Conservation (phyloP, 2,329 filamentous ascomycete genomes). For the Pseudogymnoascus sp. region DNA sequence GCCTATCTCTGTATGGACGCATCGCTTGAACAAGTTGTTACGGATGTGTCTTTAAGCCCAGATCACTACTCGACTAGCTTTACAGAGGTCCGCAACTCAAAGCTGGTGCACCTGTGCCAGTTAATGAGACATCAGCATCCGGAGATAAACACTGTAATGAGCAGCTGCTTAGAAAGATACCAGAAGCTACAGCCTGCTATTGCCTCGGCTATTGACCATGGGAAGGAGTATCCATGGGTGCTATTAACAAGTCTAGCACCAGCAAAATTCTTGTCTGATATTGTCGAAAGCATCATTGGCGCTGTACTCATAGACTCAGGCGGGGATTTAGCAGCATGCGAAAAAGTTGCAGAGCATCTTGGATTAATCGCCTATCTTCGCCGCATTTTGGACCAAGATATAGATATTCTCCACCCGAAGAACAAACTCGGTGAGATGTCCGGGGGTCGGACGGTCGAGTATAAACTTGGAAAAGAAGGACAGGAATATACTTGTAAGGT, state of each 20-base stretch:
- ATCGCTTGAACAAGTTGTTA: constrained; percentile 26
- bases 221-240: constrained; percentile 65
- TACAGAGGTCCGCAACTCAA: constrained; percentile 12
- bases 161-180: background rate
- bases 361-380: constrained; percentile 58
- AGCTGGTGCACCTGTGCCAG: constrained; percentile 50
- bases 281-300: constrained; percentile 73
- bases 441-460: constrained; percentile 43
- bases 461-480: constrained; percentile 32
- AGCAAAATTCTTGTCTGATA: constrained; percentile 74
- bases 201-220: constrained; percentile 38
- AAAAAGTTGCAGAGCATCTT: constrained; percentile 49
- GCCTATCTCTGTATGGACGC: constrained; percentile 64
- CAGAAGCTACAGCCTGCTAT: constrained; percentile 11
- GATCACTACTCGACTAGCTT: background rate
- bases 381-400: constrained; percentile 48
- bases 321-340: constrained; percentile 52
- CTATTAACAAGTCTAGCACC: constrained; percentile 55
- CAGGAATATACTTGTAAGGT: constrained; percentile 10
- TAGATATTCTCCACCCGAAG: constrained; percentile 58
- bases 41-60: constrained; percentile 12
- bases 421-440: constrained; percentile 57
- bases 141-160: constrained; percentile 30
- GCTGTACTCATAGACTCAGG: constrained; percentile 78
- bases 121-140: constrained; percentile 55